A percentile compares a stretch with the other conserved stretches of the same genome.
Conservation (phyloP, 2,329 filamentous ascomycete species). For the Cytospora mali region DNA sequence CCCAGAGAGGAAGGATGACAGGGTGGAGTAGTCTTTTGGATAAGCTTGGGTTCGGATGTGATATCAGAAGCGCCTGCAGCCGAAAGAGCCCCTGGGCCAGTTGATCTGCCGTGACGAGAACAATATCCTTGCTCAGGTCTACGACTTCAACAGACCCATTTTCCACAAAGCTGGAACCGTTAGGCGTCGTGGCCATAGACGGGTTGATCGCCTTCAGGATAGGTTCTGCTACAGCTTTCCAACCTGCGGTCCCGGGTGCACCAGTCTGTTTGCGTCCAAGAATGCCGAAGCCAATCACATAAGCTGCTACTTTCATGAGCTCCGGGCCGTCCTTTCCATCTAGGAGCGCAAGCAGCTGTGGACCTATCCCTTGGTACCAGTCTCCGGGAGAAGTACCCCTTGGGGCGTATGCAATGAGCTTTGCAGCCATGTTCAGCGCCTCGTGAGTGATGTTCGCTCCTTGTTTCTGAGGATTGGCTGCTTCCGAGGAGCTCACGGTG, state of each 20-base stretch:
- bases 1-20: slow-evolving; percentile 65
- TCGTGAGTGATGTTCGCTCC: slow-evolving; percentile 70
- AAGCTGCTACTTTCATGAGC: slow-evolving; percentile 60
- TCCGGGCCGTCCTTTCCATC: slow-evolving; percentile 63
- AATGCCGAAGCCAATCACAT: slow-evolving; percentile 68
- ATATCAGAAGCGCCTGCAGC: slow-evolving; percentile 58
- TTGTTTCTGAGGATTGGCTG: slow-evolving; percentile 52
- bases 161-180: slow-evolving; percentile 29
- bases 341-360: slow-evolving; percentile 63
- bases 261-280: slow-evolving; percentile 65
- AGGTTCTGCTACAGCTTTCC: slow-evolving; percentile 63
- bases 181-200: slow-evolving; percentile 19
- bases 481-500: slow-evolving; percentile 44
- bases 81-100: slow-evolving; percentile 57
- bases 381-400: slow-evolving; percentile 52
- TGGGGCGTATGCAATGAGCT: slow-evolving; percentile 63
- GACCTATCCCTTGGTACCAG: slow-evolving; percentile 64
- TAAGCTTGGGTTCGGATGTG: slow-evolving; percentile 68
- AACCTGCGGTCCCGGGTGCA: slow-evolving; percentile 63
- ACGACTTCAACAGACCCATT: slow-evolving; percentile 44
- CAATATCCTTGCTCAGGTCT: slow-evolving; percentile 46
- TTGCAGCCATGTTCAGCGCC: slow-evolving; percentile 64
- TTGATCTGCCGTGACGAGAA: slow-evolving; percentile 51
- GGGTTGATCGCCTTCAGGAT: slow-evolving; percentile 57
- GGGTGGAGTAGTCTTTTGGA: slow-evolving; percentile 63